Base-by-base conservation (phyloP, 1,284 basidiomycete genomes). In the Melampsora americana region DNA sequence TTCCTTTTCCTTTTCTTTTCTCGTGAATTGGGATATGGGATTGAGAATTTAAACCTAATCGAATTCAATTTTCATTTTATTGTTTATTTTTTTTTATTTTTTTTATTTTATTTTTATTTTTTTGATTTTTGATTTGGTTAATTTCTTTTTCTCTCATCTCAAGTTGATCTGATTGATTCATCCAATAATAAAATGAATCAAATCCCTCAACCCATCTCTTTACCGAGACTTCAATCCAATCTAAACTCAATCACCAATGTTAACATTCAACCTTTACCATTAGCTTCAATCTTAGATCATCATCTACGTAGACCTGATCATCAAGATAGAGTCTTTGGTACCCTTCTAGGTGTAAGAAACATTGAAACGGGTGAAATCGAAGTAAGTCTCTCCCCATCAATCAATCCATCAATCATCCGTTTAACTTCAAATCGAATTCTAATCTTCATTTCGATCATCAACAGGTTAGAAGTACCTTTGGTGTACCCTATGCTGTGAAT, bases 241-340 rank as follows among this genome's bases (percentile, higher is more conserved):
- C 56, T 59, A 14, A 35, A 35, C 18, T 67, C 79, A 11, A 67
- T 78, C 32, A 62, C 66, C 0, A 42, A 86, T 74, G 88, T 95
- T 76, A 91, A 89, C 60, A 87, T 95, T 77, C 92, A 94, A 83
- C 93, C 94, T n/a, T 90, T 92, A 69, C 92, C 93, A 9, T 88
- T 99, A 77, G 94, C 97, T 83, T 90, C 92, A 77, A 94, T 98
- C 85, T 89, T 99, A 79, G 95, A 98, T 84, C 95, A 99, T 85
- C 96, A 94, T 85, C 89, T 98, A 68, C 91, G 96, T 50, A 89
- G 94, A 78, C 90, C 88, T 68, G 88, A 90, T 80, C 84, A 86
- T 50, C 91, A 94, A 81, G 90, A 91, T 79, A 89, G 95, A 77
- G 95, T 99, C 9, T 95, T 99, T 82, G 96, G 96, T 30, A 97